phyloP scores from a whole-genome alignment of 208 protist species.

The Leishmania aethiopica region DNA sequence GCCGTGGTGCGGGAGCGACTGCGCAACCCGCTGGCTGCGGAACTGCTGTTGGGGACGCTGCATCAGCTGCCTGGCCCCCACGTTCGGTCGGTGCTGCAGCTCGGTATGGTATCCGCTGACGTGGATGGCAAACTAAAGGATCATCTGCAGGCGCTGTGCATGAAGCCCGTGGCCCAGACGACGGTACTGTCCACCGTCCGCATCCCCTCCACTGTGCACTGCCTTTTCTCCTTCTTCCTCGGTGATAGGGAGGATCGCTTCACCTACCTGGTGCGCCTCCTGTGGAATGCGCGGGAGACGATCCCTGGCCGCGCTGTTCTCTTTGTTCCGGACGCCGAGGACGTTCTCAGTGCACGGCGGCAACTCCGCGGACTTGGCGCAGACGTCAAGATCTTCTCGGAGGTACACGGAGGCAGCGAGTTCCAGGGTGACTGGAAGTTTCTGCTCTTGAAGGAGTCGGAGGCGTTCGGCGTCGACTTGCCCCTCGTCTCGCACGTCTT shows the following conservation, averaged over 20 bases:
- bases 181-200: constrained; percentile 72
- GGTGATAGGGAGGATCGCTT: constrained; percentile 39
- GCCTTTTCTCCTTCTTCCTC: constrained; percentile 77
- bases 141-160: constrained; percentile 76
- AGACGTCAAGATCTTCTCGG: constrained; percentile 80
- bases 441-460: constrained; percentile 70
- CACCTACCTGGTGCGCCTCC: constrained; percentile 46
- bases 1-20: constrained; percentile 59
- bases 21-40: constrained; percentile 71
- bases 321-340: constrained; percentile 58
- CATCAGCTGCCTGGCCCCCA: constrained; percentile 84
- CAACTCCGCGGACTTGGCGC: constrained; percentile 63
- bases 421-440: constrained; percentile 77
- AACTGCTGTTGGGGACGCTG: constrained; percentile 80
- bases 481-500: constrained; percentile 86
- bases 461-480: constrained; percentile 76
- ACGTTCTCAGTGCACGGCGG: constrained; percentile 61
- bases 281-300: constrained; percentile 68
- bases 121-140: constrained; percentile 66
- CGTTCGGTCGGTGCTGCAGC: constrained; percentile 82
- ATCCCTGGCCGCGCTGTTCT: constrained; percentile 76
- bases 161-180: constrained; percentile 74
- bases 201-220: constrained; percentile 78
- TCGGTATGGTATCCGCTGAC: constrained; percentile 81
- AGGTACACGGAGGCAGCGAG: constrained; percentile 58